Conservation (phyloP, 805 yeast species). For the Allodekkera sacchari region DNA sequence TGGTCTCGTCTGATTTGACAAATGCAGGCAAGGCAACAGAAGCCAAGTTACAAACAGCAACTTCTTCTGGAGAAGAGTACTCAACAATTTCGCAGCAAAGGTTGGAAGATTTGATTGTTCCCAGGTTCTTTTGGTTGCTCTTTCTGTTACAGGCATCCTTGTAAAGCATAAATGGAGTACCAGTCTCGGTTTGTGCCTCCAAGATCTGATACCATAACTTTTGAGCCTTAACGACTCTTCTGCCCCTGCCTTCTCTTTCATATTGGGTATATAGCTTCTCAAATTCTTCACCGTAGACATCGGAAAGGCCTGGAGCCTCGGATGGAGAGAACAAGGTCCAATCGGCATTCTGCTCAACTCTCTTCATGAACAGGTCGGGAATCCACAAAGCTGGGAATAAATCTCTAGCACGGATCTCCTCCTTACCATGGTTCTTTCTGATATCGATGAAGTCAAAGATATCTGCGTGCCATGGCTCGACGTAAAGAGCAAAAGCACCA, state of each 20-base stretch:
- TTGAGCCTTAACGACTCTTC: constrained; percentile 45
- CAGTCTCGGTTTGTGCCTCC: constrained; percentile 59
- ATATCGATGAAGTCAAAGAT: constrained; percentile 51
- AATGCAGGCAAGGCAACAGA: constrained; percentile 52
- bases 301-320: constrained; percentile 50
- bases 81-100: constrained; percentile 59
- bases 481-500: constrained; percentile 53
- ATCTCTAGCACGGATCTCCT: constrained; percentile 55
- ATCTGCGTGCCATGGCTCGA: constrained; percentile 60
- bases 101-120: constrained; percentile 51
- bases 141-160: constrained; percentile 54
- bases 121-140: constrained; percentile 54
- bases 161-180: constrained; percentile 57
- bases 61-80: constrained; percentile 49
- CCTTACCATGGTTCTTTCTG: constrained; percentile 57
- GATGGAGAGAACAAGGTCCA: constrained; percentile 57
- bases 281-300: constrained; percentile 49
- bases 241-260: constrained; percentile 43
- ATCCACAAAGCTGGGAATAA: constrained; percentile 58
- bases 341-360: constrained; percentile 46
- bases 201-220: constrained; percentile 53
- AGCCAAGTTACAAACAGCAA: constrained; percentile 55
- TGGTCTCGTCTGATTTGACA: constrained; percentile 34
- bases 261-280: constrained; percentile 41
- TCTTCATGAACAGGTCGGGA: constrained; percentile 54